A percentile compares a stretch with the other conserved stretches of the same genome.
phyloP scores from a whole-genome alignment of 1,284 basidiomycete species.

The Puccinia horiana region DNA sequence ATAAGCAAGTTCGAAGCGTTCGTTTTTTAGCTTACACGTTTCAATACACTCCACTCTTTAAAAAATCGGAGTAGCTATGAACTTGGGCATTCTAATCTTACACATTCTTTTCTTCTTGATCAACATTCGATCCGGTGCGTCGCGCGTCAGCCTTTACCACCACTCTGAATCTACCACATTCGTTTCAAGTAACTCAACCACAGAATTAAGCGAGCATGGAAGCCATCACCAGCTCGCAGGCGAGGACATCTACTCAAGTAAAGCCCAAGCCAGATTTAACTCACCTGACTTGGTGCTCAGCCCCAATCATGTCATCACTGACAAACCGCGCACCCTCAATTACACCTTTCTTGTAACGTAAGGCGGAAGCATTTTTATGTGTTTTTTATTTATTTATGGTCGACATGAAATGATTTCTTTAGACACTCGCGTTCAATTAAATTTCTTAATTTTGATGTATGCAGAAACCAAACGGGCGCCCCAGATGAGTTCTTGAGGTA shows the following conservation, averaged over 20 bases:
- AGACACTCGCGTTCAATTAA: background rate
- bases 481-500: slow-evolving; percentile 31
- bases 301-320: slow-evolving; percentile 13
- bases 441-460: background rate
- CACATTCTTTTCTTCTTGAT: slow-evolving; percentile 10
- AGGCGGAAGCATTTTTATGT: background rate
- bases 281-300: slow-evolving; percentile 21
- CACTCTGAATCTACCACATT: background rate
- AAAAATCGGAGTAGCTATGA: background rate
- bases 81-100: background rate
- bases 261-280: slow-evolving; percentile 22
- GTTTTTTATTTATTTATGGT: background rate
- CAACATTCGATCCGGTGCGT: background rate
- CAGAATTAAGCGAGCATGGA: background rate
- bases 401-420: background rate
- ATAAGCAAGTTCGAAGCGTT: too few relatives aligned
- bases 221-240: background rate
- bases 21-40: too few relatives aligned
- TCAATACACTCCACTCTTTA: background rate
- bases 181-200: slow-evolving; percentile 1
- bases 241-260: slow-evolving; percentile 17
- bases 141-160: background rate
- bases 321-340: slow-evolving; percentile 7
- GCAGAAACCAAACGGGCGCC: slow-evolving; percentile 21
- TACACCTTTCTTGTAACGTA: slow-evolving; percentile 37